phyloP scores from a whole-genome alignment of 345 rosid genomes.

The Eucalyptus polyanthemos region DNA sequence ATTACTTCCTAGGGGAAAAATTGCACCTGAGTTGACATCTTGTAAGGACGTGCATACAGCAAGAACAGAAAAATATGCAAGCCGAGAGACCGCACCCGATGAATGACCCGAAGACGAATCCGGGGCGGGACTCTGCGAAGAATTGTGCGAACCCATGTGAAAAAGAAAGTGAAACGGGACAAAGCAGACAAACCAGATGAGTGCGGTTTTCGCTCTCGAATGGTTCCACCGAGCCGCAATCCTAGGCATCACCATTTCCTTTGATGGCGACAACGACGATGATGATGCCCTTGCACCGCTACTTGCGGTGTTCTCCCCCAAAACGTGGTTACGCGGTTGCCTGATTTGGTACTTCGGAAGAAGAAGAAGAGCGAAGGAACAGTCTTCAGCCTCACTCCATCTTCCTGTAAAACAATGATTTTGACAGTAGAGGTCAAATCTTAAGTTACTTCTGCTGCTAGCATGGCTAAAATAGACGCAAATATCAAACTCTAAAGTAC shows the following conservation, averaged over 20 bases:
- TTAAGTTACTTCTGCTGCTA: background rate
- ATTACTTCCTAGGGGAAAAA: background rate
- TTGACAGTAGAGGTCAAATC: background rate
- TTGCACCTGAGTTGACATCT: background rate
- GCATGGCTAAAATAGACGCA: too few species aligned
- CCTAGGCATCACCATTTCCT: background rate
- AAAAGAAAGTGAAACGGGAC: constrained; percentile 32
- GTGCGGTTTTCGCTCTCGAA: constrained; percentile 20
- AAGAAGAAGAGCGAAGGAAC: background rate
- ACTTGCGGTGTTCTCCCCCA: background rate
- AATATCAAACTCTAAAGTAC: too few species aligned
- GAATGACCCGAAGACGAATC: background rate
- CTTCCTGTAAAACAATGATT: background rate
- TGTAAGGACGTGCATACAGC: background rate
- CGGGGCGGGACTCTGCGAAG: background rate
- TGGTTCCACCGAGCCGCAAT: constrained; percentile 34
- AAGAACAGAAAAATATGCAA: background rate
- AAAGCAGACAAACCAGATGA: constrained; percentile 39
- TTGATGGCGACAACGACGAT: background rate
- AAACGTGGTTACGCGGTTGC: background rate
- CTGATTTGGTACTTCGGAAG: background rate
- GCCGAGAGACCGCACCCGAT: background rate
- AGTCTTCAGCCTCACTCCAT: background rate
- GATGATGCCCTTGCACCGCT: background rate
- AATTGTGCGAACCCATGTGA: constrained; percentile 32